Conservation (phyloP, 2,329 filamentous ascomycete genomes). For the Pestalotiopsis sp. region DNA sequence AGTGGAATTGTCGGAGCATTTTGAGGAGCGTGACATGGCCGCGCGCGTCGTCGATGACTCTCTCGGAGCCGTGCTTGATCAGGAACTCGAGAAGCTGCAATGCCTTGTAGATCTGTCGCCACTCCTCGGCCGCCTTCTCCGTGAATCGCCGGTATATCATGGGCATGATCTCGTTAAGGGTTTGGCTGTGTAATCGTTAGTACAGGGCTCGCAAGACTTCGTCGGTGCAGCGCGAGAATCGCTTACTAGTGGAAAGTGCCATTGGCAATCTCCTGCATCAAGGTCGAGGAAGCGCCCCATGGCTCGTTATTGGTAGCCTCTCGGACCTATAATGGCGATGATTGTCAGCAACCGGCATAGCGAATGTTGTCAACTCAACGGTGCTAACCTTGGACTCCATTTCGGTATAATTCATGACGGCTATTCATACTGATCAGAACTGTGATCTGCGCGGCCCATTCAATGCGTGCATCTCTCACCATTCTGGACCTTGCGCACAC, state of each 20-base stretch:
- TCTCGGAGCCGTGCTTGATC: slow-evolving; percentile 96
- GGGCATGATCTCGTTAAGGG: slow-evolving; percentile 99
- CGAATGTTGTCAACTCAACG: background rate
- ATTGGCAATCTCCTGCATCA: slow-evolving; percentile 98
- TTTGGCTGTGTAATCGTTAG: slow-evolving; percentile 64
- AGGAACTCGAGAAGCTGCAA: slow-evolving; percentile 96
- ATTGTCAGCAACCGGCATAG: slow-evolving; percentile 4
- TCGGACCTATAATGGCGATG: slow-evolving; percentile 66
- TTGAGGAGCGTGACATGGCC: slow-evolving; percentile 94
- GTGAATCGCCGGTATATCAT: slow-evolving; percentile 99
- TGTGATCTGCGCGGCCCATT: background rate
- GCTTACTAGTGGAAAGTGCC: slow-evolving; percentile 97
- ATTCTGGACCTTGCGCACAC: slow-evolving; percentile 96
- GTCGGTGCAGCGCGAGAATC: background rate
- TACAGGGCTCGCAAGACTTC: background rate
- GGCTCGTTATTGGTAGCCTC: slow-evolving; percentile 99
- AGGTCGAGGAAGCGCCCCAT: slow-evolving; percentile 82
- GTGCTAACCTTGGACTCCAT: slow-evolving; percentile 73
- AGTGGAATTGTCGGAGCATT: slow-evolving; percentile 99
- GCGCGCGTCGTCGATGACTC: slow-evolving; percentile 95
- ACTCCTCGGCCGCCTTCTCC: slow-evolving; percentile 96
- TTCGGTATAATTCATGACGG: slow-evolving; percentile 97
- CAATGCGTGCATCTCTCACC: slow-evolving; percentile 55
- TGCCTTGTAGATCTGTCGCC: slow-evolving; percentile 98
- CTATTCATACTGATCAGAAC: slow-evolving; percentile 44